These are phyloP conservation scores for Pythium folliculosum DNA, from an alignment of 352 stramenopile species.

Conservation along the genomic window DNA sequence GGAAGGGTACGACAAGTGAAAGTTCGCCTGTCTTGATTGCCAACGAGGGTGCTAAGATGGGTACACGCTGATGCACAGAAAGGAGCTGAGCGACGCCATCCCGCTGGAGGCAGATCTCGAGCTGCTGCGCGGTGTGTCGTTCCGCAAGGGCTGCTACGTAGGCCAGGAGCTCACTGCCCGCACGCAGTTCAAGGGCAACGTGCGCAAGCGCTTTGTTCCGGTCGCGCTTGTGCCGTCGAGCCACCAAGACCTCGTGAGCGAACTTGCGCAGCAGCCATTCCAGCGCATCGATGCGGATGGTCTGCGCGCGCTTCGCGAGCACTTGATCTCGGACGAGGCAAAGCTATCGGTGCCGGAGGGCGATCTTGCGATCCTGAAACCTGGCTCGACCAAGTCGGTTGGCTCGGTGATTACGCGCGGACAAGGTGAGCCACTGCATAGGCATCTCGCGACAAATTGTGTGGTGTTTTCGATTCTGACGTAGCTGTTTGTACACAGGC, in stretches of 20 bases:
- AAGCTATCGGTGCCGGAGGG: conserved; percentile 25
- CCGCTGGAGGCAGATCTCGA: conserved; percentile 94
- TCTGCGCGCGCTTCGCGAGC: conserved; percentile 44
- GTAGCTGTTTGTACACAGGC: conserved; percentile 15
- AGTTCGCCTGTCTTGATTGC: not conserved
- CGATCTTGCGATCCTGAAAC: conserved; percentile 54
- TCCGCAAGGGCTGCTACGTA: conserved; percentile 95
- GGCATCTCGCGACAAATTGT: not conserved
- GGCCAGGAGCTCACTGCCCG: conserved; percentile 94
- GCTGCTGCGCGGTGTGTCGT: conserved; percentile 88
- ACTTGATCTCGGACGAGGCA: conserved; percentile 38
- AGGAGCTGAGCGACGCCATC: conserved; percentile 81
- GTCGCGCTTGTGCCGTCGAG: conserved; percentile 63
- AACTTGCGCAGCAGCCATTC: conserved; percentile 57
- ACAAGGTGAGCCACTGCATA: conserved; percentile 26
- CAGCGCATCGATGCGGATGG: conserved; percentile 50
- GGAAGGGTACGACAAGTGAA: conserved; percentile 58
- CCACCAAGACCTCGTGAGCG: conserved; percentile 50
- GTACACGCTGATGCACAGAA: conserved; percentile 20
- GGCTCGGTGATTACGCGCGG: conserved; percentile 55
- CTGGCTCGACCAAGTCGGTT: conserved; percentile 58
- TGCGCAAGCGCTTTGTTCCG: conserved; percentile 81
- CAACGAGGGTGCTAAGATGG: not conserved
- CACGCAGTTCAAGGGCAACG: conserved; percentile 92
- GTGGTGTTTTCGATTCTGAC: not conserved